Conservation (phyloP, 192 early-diverging fungal species). For the Coemansia sp. region DNA sequence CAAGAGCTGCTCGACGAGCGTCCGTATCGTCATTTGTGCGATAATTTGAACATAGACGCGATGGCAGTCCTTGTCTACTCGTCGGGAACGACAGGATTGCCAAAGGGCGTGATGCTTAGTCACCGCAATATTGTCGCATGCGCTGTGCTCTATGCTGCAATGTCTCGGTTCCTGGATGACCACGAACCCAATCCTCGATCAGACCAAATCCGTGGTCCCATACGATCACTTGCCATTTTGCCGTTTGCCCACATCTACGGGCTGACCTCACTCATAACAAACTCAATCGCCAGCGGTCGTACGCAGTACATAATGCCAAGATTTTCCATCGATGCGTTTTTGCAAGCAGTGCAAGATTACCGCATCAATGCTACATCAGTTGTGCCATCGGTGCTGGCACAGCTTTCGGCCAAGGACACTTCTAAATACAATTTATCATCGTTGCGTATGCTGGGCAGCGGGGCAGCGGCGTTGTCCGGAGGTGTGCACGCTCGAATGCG, state of each 20-base stretch:
- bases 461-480: constrained; percentile 81
- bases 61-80: constrained; percentile 63
- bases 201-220: constrained; percentile 29
- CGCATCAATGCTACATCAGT: constrained; percentile 59
- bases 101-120: constrained; percentile 66
- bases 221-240: constrained; percentile 27
- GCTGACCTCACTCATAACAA: constrained; percentile 22
- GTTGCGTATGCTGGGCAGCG: constrained; percentile 60
- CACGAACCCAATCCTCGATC: not conserved
- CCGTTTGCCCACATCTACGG: constrained; percentile 70
- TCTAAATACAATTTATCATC: constrained; percentile 66
- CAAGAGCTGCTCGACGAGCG: constrained; percentile 6
- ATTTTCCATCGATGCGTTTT: constrained; percentile 65
- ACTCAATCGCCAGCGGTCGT: constrained; percentile 14
- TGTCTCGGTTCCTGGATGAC: constrained; percentile 41
- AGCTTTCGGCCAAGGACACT: constrained; percentile 65
- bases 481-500: constrained; percentile 58
- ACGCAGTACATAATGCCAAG: constrained; percentile 64
- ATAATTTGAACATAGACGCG: constrained; percentile 9
- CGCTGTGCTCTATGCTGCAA: constrained; percentile 23
- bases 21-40: constrained; percentile 7
- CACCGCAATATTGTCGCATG: constrained; percentile 71
- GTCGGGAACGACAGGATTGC: constrained; percentile 65
- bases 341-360: constrained; percentile 61
- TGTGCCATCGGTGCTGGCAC: constrained; percentile 65